phyloP scores from a whole-genome alignment of 2,329 filamentous ascomycete species.

The Polytolypa hystricis region DNA sequence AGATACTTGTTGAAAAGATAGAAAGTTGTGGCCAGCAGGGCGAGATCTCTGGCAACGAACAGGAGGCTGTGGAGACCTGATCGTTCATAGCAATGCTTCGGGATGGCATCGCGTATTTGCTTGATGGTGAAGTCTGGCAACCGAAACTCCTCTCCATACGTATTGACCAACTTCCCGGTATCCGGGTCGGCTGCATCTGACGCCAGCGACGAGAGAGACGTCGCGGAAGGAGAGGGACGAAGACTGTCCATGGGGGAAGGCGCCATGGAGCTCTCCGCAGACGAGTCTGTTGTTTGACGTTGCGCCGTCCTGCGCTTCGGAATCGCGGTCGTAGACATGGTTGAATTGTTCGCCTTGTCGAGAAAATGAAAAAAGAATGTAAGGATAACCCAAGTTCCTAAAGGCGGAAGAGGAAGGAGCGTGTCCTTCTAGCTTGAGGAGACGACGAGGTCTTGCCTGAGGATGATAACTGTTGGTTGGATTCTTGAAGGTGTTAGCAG shows the following conservation, averaged over 20 bases:
- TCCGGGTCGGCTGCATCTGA: slow-evolving; percentile 48
- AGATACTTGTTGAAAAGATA: slow-evolving; percentile 81
- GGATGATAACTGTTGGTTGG: no score
- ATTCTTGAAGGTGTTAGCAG: no score
- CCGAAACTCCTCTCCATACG: slow-evolving; percentile 88
- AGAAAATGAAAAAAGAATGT: no score
- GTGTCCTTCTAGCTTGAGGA: no score
- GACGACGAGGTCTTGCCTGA: no score
- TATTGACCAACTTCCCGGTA: slow-evolving; percentile 60
- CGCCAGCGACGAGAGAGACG: slow-evolving; percentile 81
- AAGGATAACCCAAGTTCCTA: no score
- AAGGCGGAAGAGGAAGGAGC: no score
- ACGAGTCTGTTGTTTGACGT: slow-evolving; percentile 44
- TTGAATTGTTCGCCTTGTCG: no score
- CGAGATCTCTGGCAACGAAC: slow-evolving; percentile 77
- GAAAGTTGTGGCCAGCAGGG: slow-evolving; percentile 64
- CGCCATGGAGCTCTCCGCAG: slow-evolving; percentile 42
- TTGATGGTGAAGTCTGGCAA: slow-evolving; percentile 96
- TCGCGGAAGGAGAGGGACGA: slow-evolving; percentile 61
- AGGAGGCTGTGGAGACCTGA: slow-evolving; percentile 61
- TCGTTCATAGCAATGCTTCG: slow-evolving; percentile 91
- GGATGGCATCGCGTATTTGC: slow-evolving; percentile 92
- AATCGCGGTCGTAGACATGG: slow-evolving; percentile 42
- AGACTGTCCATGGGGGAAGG: slow-evolving; percentile 50
- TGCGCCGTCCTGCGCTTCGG: slow-evolving; percentile 39